phyloP scores from a whole-genome alignment of 2,329 filamentous ascomycete species.

The Knufia petricola region DNA sequence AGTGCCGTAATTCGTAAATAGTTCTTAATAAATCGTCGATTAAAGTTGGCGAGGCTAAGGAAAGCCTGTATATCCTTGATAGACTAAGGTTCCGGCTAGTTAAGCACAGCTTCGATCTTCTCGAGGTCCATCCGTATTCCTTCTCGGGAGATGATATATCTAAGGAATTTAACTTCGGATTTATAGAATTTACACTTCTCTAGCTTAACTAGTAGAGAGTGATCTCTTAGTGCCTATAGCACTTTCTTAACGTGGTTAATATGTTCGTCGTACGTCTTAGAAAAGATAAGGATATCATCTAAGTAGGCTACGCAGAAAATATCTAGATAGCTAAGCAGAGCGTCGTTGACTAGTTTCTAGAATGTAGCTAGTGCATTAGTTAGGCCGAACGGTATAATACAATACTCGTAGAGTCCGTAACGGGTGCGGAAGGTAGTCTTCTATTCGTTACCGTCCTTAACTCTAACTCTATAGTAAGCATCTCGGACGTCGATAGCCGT shows the following conservation, averaged over 20 bases:
- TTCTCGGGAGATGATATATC: slow-evolving; percentile 23
- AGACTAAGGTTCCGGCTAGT: slow-evolving; percentile 20
- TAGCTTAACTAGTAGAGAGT: slow-evolving; percentile 15
- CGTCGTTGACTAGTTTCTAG: slow-evolving; percentile 19
- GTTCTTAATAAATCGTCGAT: slow-evolving; percentile 24
- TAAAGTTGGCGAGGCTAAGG: slow-evolving; percentile 27
- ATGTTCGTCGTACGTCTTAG: slow-evolving; percentile 5
- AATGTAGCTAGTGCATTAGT: slow-evolving; percentile 16
- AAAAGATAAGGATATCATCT: slow-evolving; percentile 19
- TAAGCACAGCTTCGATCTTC: slow-evolving; percentile 22
- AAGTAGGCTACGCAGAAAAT: slow-evolving; percentile 15
- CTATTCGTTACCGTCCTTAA: slow-evolving; percentile 18
- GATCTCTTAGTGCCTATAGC: slow-evolving; percentile 11
- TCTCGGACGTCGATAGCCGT: slow-evolving; percentile 7
- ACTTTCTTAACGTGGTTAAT: slow-evolving; percentile 14
- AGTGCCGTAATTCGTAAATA: slow-evolving; percentile 21
- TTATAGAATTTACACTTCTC: slow-evolving; percentile 20
- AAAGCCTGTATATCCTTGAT: slow-evolving; percentile 23
- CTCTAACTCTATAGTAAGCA: slow-evolving; percentile 12
- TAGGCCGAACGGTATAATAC: slow-evolving; percentile 19
- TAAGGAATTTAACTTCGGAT: slow-evolving; percentile 16
- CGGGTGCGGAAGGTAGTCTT: slow-evolving; percentile 16
- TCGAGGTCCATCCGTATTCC: slow-evolving; percentile 23
- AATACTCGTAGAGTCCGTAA: slow-evolving; percentile 20
- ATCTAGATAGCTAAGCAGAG: slow-evolving; percentile 13